Base-by-base conservation (phyloP, 208 protist genomes). In the Leishmania arabica region DNA sequence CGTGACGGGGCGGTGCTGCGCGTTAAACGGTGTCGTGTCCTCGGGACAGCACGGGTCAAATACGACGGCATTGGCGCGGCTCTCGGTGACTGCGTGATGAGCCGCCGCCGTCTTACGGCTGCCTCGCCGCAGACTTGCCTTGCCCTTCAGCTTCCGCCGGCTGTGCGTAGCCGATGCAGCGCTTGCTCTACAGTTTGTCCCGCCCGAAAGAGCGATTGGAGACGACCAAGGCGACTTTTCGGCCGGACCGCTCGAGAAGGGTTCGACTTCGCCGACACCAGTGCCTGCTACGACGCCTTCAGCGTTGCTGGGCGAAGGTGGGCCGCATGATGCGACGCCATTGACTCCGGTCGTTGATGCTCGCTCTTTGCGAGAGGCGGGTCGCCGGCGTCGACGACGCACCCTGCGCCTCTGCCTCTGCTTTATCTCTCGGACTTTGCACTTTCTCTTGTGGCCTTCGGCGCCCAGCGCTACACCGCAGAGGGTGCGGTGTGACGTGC, bases 31-130 rank as follows among this genome's bases (percentile, higher is more conserved):
- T 21, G 82, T 86, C 27, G 82, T 86, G 13, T 79, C 56, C 66
- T 86, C 82, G 1, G 82, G 82, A 11, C 40, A 77, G 3, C 82
- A 58, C 27, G 82, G 82, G 40, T 86, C 74, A 34, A 86, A 86
- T 9, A 40, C 42, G 24, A 77, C 72, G 45, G 45, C 24, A 11
- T 13, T 17, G 37, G 71, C 11, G 71, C 11, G n/a, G 40, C 24
- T 72, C 42, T 17, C 53, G 31, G 42, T 34, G 34, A 3, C 7
- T 11, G 6, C 1, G 68, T 34, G 42, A 72, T 19, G 42, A 72
- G 19, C 40, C 2, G 42, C 68, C 42, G 21, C 42, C 37, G 21
- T 51, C 42, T 8, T 51, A 5, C 47, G 49, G 45, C 45, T 54
- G 42, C 69, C 11, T 15, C 53, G 37, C 37, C 11, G 15, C 42